A percentile compares a stretch with the other conserved stretches of the same genome.
phyloP scores from a whole-genome alignment of 257 asterid genomes.

The Perilla frutescens region DNA sequence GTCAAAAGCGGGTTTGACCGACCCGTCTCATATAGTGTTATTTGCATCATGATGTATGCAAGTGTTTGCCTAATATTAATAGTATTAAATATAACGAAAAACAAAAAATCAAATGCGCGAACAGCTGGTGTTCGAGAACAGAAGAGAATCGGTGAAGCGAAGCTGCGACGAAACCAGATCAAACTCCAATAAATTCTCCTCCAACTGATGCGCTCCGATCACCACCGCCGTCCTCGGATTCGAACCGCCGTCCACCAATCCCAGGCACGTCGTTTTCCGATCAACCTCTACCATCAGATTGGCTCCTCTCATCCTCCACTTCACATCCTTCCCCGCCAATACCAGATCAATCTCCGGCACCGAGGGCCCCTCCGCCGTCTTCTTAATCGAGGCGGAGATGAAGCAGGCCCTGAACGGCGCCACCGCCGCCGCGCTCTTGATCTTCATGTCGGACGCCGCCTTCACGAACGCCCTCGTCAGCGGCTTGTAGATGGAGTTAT shows the following conservation, averaged over 20 bases:
- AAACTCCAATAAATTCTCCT: slow-evolving; percentile 57
- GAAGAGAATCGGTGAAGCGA: slow-evolving; percentile 53
- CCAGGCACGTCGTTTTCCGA: slow-evolving; percentile 53
- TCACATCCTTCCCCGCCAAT: slow-evolving; percentile 44
- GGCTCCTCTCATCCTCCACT: slow-evolving; percentile 52
- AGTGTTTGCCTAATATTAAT: no score
- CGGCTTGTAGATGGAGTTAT: slow-evolving; percentile 51
- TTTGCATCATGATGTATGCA: no score
- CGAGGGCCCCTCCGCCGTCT: slow-evolving; percentile 43
- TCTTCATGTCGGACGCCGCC: slow-evolving; percentile 46
- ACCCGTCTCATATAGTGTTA: no score
- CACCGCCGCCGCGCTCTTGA: slow-evolving; percentile 48
- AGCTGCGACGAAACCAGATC: slow-evolving; percentile 52
- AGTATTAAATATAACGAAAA: no score
- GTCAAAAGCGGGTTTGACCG: no score
- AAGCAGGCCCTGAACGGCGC: slow-evolving; percentile 63
- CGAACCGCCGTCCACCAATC: slow-evolving; percentile 58
- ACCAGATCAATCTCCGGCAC: slow-evolving; percentile 63
- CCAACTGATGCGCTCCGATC: slow-evolving; percentile 58
- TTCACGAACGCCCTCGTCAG: slow-evolving; percentile 47
- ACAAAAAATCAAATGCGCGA: slow-evolving; percentile 43
- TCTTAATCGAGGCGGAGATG: slow-evolving; percentile 40
- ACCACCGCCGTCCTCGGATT: slow-evolving; percentile 53
- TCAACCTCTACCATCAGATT: slow-evolving; percentile 64
- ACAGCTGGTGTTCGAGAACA: slow-evolving; percentile 43